Percentiles rank a stretch among this genome's conserved stretches.
phyloP scores from a whole-genome alignment of 1,284 basidiomycete species.

The Puccinia triticina region DNA sequence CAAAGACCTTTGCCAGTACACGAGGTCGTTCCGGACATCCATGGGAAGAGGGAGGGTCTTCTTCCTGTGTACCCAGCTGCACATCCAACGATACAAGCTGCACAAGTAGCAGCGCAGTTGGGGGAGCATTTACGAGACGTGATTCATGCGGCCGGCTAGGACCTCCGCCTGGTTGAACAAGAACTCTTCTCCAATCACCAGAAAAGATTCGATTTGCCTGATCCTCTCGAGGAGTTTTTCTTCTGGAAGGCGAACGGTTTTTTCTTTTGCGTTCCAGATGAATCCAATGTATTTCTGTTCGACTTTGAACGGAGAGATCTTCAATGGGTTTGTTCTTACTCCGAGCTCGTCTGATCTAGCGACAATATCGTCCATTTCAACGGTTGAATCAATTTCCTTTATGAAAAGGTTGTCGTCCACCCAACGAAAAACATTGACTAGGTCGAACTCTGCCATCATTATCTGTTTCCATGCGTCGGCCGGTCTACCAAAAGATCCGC shows the following conservation, averaged over 20 bases:
- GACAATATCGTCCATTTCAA: no score
- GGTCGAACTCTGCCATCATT: no score
- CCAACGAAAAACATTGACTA: no score
- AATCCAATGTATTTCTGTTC: conserved; percentile 10
- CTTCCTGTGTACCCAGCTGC: neutral
- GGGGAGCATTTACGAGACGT: neutral
- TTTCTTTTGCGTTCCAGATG: neutral
- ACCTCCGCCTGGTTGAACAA: no score
- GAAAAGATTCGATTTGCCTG: no score
- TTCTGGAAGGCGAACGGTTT: neutral
- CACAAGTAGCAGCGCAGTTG: neutral
- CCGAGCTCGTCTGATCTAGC: neutral
- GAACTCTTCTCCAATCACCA: no score
- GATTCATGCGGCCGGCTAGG: no score
- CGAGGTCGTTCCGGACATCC: neutral
- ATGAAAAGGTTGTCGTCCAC: no score
- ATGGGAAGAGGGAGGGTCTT: neutral
- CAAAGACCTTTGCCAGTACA: no score
- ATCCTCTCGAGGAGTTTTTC: no score
- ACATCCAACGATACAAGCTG: neutral
- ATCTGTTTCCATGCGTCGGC: neutral
- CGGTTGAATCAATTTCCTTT: no score
- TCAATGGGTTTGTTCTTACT: neutral
- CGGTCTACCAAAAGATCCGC: neutral
- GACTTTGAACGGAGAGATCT: neutral